Conservation (phyloP, 441 rosid genomes). For the Populus hybrid region DNA sequence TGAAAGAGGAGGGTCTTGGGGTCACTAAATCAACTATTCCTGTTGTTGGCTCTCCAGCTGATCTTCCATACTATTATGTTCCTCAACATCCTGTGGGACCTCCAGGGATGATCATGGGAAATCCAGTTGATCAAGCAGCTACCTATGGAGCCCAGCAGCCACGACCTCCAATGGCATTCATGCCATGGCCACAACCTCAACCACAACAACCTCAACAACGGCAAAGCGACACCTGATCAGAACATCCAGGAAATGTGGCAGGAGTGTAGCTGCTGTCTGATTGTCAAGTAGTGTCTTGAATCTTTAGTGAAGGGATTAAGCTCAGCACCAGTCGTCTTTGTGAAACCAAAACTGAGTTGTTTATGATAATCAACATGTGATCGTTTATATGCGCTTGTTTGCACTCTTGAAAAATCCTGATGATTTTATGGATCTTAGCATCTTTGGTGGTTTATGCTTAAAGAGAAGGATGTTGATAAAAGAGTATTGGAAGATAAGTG, state of each 20-base stretch:
- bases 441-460: neutral
- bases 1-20: slow-evolving; percentile 85
- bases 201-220: slow-evolving; percentile 49
- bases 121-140: slow-evolving; percentile 53
- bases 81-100: slow-evolving; percentile 57
- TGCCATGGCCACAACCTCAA: slow-evolving; percentile 63
- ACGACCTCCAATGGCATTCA: slow-evolving; percentile 43
- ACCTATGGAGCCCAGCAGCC: slow-evolving; percentile 50
- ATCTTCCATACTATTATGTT: slow-evolving; percentile 57
- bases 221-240: slow-evolving; percentile 32
- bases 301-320: slow-evolving; percentile 15
- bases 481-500: neutral
- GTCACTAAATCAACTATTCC: slow-evolving; percentile 64
- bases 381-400: slow-evolving; percentile 19
- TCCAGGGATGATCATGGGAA: slow-evolving; percentile 63
- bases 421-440: neutral
- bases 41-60: slow-evolving; percentile 56
- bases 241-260: neutral
- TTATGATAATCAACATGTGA: neutral
- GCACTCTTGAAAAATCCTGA: slow-evolving; percentile 4
- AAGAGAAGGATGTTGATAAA: neutral
- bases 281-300: slow-evolving; percentile 1
- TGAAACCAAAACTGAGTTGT: slow-evolving; percentile 17
- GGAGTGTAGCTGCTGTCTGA: neutral
- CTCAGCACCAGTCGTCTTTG: slow-evolving; percentile 2